A percentile compares a stretch with the other conserved stretches of the same genome.
Evolutionary conservation across 2,329 filamentous ascomycete genomes (phyloP).

Genomic region (Cladosporium sphaerospermum): DNA sequence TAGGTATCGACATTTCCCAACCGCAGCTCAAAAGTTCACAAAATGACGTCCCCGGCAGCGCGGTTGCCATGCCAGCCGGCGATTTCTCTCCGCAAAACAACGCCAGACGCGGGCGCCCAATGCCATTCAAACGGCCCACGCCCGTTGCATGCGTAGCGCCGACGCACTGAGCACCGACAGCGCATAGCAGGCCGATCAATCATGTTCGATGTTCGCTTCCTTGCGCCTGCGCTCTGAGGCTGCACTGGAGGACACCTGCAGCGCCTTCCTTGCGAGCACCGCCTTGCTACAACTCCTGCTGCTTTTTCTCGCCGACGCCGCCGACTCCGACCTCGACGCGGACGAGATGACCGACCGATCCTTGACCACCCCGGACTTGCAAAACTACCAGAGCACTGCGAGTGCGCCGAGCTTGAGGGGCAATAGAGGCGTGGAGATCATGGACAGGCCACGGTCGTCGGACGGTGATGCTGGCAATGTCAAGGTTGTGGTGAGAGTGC

Average conservation of each 20-base stretch:
- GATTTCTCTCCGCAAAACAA: background rate
- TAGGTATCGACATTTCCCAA: no score
- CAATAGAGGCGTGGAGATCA: constrained; percentile 29
- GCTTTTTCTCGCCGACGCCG: background rate
- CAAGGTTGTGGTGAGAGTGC: constrained; percentile 46
- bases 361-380: constrained; percentile 8
- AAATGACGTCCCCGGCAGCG: no score
- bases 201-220: constrained; percentile 17
- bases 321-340: background rate
- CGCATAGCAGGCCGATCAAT: constrained; percentile 10
- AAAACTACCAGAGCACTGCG: constrained; percentile 29
- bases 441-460: constrained; percentile 27
- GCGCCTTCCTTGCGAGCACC: constrained; percentile 11
- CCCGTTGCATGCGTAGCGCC: constrained; percentile 9
- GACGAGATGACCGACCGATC: constrained; percentile 9
- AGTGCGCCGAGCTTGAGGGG: constrained; percentile 42
- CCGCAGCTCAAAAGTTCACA: no score
- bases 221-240: constrained; percentile 17
- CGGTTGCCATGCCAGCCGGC: no score
- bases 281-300: background rate
- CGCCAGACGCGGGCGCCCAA: background rate
- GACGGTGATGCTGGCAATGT: constrained; percentile 43
- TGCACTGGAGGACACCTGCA: constrained; percentile 15
- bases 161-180: constrained; percentile 6
- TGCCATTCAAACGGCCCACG: background rate